phyloP scores from a whole-genome alignment of 1,284 basidiomycete genomes.

The Microbotryum violaceum region DNA sequence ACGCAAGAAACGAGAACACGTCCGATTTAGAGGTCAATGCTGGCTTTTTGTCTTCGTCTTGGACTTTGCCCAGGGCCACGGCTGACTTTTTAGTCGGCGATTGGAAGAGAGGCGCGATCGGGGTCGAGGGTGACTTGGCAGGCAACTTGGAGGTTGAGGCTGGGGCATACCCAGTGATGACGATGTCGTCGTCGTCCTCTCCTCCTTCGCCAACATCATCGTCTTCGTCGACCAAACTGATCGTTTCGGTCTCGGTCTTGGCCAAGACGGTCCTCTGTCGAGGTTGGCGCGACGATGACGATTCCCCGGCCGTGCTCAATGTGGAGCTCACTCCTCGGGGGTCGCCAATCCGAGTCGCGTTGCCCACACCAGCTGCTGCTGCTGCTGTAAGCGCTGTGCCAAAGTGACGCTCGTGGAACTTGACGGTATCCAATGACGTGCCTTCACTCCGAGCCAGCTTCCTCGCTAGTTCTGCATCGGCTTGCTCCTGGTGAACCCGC shows the following conservation, averaged over 20 bases:
- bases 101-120: slow-evolving; percentile 13
- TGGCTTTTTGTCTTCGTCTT: slow-evolving; percentile 4
- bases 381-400: no score
- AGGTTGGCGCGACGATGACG: no score
- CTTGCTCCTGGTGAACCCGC: not conserved
- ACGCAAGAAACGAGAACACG: not conserved
- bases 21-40: not conserved
- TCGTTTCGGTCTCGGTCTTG: slow-evolving; percentile 2
- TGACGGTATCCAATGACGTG: not conserved
- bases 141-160: not conserved
- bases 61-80: not conserved
- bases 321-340: no score
- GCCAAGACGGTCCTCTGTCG: no score
- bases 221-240: slow-evolving; percentile 7
- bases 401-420: not conserved
- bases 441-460: not conserved
- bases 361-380: no score
- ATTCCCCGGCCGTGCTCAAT: no score
- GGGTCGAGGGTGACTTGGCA: not conserved
- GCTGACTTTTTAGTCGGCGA: not conserved
- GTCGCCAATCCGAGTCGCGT: no score
- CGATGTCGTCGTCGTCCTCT: slow-evolving; percentile 10
- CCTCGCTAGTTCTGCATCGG: not conserved
- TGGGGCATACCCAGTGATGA: slow-evolving; percentile 9
- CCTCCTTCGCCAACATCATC: slow-evolving; percentile 7